Conservation (phyloP, 768 basidiomycete species). For the Candolleomyces eurysporus region DNA sequence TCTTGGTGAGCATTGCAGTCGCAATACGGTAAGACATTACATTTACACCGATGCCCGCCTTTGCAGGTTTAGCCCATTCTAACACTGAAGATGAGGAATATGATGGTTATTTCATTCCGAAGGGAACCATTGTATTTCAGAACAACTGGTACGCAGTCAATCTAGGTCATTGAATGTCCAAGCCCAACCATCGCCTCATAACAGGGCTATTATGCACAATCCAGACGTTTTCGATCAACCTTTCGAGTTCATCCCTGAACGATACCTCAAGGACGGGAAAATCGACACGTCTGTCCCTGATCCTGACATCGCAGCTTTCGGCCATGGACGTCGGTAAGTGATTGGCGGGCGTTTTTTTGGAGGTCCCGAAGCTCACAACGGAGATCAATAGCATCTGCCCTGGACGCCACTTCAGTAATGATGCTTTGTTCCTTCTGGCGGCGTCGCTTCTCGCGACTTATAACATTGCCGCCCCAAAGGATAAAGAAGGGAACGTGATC, state of each 20-base stretch:
- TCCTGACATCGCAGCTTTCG: conserved; percentile 13
- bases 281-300: conserved; percentile 6
- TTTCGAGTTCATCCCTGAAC: conserved; percentile 9
- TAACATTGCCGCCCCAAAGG: too few relatives aligned
- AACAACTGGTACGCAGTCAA: conserved; percentile 34
- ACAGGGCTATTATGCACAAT: conserved; percentile 12
- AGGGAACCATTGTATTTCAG: conserved; percentile 37
- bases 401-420: conserved; percentile 17
- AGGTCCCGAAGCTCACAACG: too few relatives aligned
- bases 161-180: background rate
- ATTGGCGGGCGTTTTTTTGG: background rate
- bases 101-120: conserved; percentile 34
- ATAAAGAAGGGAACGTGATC: too few relatives aligned
- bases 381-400: conserved; percentile 14
- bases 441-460: conserved; percentile 13
- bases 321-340: conserved; percentile 5
- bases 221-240: conserved; percentile 9
- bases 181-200: background rate
- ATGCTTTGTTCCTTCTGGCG: conserved; percentile 13
- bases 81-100: conserved; percentile 36
- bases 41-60: background rate
- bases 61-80: conserved; percentile 27
- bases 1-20: conserved; percentile 11
- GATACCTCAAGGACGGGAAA: conserved; percentile 14
- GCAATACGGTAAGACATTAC: background rate